These are phyloP conservation scores for Linnemannia zychae DNA, from an alignment of 192 early-diverging fungal genomes.

Conservation along the genomic window DNA sequence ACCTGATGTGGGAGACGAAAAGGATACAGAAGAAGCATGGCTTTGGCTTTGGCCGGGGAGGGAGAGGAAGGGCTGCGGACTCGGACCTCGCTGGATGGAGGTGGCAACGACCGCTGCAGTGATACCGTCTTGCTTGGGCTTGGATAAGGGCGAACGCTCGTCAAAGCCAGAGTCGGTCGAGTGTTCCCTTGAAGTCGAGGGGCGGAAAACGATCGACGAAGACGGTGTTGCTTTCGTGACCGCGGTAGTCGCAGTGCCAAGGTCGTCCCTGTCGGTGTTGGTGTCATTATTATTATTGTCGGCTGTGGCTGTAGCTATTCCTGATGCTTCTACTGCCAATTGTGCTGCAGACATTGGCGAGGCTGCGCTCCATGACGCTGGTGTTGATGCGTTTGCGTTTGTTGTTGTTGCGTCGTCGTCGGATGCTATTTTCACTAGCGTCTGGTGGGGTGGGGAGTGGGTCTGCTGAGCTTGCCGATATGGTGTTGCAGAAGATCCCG, in stretches of 20 bases:
- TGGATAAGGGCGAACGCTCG: constrained; percentile 8
- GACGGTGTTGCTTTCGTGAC: neutral
- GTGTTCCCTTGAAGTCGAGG: constrained; percentile 19
- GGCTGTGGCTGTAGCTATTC: neutral
- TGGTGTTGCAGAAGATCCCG: neutral
- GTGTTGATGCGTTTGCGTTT: neutral
- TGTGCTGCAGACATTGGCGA: neutral
- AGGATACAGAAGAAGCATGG: neutral
- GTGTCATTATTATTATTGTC: neutral
- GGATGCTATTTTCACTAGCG: neutral
- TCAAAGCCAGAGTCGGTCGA: constrained; percentile 48
- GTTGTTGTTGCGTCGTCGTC: neutral
- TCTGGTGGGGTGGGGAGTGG: neutral
- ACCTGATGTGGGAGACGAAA: neutral
- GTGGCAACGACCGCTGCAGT: neutral
- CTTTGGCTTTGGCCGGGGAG: neutral
- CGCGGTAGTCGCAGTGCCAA: too few species aligned
- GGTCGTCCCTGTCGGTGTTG: neutral
- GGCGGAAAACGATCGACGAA: neutral
- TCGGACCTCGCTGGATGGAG: neutral
- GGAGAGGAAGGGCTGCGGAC: neutral
- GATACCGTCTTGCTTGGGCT: neutral
- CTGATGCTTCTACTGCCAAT: neutral
- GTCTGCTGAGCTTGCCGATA: neutral
- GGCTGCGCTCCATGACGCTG: neutral